phyloP scores from a whole-genome alignment of 2,329 filamentous ascomycete species.

The Ophiognomonia clavigignenti-juglandacearum region DNA sequence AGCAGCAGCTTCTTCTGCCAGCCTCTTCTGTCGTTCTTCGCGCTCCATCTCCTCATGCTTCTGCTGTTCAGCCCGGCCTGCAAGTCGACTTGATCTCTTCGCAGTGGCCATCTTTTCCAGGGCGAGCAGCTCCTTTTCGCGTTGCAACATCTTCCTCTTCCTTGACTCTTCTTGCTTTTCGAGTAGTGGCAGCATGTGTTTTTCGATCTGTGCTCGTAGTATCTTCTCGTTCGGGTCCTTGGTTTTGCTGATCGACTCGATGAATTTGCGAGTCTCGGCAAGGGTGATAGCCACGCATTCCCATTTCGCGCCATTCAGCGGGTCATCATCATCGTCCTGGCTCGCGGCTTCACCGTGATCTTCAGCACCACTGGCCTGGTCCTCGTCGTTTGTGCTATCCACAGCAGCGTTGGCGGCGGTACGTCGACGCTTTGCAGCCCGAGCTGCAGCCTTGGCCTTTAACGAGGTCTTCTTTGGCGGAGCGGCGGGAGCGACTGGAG shows the following conservation, averaged over 20 bases:
- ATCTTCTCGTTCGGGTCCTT: conserved; percentile 82
- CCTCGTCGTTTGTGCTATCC: conserved; percentile 24
- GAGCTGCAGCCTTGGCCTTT: conserved; percentile 56
- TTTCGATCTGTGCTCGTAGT: conserved; percentile 64
- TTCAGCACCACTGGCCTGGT: conserved; percentile 33
- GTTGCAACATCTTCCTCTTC: conserved; percentile 62
- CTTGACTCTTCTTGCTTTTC: conserved; percentile 72
- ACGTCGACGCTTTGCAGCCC: conserved; percentile 70
- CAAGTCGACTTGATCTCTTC: conserved; percentile 88
- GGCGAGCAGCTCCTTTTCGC: conserved; percentile 74
- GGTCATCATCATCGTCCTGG: conserved; percentile 36
- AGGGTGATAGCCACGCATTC: conserved; percentile 84
- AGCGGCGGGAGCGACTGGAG: conserved; percentile 51
- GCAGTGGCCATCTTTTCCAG: conserved; percentile 87
- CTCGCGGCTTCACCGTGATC: conserved; percentile 14
- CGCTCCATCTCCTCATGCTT: conserved; percentile 65
- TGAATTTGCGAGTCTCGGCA: conserved; percentile 67
- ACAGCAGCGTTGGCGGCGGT: conserved; percentile 35
- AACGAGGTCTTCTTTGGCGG: conserved; percentile 60
- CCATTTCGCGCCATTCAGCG: conserved; percentile 76
- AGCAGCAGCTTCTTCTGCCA: conserved; percentile 59
- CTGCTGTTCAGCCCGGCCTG: conserved; percentile 73
- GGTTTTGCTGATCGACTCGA: conserved; percentile 67
- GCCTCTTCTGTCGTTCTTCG: conserved; percentile 64
- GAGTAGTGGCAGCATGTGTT: conserved; percentile 78